Conservation (phyloP, 768 basidiomycete genomes). For the Auricularia sp. region DNA sequence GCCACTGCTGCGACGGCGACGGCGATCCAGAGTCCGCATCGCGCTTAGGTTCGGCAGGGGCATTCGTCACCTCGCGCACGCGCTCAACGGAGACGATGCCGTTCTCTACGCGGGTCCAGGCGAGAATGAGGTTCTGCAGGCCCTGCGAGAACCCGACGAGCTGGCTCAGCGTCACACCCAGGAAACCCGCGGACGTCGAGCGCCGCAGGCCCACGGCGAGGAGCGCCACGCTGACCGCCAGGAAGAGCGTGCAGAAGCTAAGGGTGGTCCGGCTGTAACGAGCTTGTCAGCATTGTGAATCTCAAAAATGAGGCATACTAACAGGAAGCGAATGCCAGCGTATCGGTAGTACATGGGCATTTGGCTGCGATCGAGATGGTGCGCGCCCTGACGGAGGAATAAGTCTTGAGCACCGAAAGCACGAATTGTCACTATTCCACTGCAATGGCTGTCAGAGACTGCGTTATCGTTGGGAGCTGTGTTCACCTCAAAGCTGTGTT, state of each 20-base stretch:
- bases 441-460: background rate
- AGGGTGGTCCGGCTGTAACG: conserved; percentile 1
- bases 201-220: conserved; percentile 6
- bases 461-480: background rate
- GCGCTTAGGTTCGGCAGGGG: conserved; percentile 2
- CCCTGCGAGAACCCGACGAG: conserved; percentile 1
- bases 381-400: conserved; percentile 2
- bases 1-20: background rate
- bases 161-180: conserved; percentile 5
- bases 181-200: background rate
- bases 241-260: conserved; percentile 3
- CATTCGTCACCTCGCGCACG: conserved; percentile 3
- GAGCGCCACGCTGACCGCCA: background rate
- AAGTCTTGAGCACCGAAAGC: conserved; percentile 6
- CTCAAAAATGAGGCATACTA: background rate
- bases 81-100: conserved; percentile 6
- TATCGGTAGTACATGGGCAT: conserved; percentile 7
- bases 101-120: conserved; percentile 6
- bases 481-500: conserved; percentile 1
- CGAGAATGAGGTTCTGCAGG: conserved; percentile 4
- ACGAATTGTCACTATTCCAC: conserved; percentile 1
- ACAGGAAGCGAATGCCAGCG: conserved; percentile 8
- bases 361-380: conserved; percentile 6
- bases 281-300: background rate
- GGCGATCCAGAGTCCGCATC: background rate